Percentiles rank a stretch among this genome's conserved stretches.
Conservation (phyloP, 2,329 filamentous ascomycete species). For the Fonsecaea nubica region DNA sequence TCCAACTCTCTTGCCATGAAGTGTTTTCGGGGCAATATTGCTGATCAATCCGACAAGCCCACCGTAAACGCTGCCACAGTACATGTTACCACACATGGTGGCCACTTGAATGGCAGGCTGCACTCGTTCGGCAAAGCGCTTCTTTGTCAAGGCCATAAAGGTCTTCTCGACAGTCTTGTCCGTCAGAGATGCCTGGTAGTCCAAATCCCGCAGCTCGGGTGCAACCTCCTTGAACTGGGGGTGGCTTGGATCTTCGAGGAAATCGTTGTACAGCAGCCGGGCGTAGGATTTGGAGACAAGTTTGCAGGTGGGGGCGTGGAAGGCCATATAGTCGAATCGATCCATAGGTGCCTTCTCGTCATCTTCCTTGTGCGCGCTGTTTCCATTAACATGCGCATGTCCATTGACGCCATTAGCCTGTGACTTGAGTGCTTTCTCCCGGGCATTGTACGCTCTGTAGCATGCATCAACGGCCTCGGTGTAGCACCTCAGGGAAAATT, state of each 20-base stretch:
- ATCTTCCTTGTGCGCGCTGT: conserved; percentile 51
- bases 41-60: conserved; percentile 66
- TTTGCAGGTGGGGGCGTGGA: conserved; percentile 88
- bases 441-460: conserved; percentile 80
- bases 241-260: conserved; percentile 71
- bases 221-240: conserved; percentile 76
- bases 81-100: conserved; percentile 74
- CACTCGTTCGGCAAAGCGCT: conserved; percentile 80
- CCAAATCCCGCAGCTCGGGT: conserved; percentile 76
- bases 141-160: conserved; percentile 84
- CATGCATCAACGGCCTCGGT: conserved; percentile 78
- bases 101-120: conserved; percentile 75
- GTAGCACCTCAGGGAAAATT: conserved; percentile 84
- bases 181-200: conserved; percentile 77
- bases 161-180: conserved; percentile 87
- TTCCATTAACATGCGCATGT: conserved; percentile 51
- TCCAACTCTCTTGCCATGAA: conserved; percentile 74
- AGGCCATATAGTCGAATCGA: conserved; percentile 81
- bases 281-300: conserved; percentile 84
- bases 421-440: conserved; percentile 67
- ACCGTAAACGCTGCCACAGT: conserved; percentile 65
- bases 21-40: conserved; percentile 66
- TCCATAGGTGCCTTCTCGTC: conserved; percentile 70
- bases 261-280: conserved; percentile 85
- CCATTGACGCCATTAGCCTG: conserved; percentile 44